These are phyloP conservation scores for Xenosphaeropsis pyriputrescens DNA, from an alignment of 2,329 filamentous ascomycete genomes.

Conservation along the genomic window DNA sequence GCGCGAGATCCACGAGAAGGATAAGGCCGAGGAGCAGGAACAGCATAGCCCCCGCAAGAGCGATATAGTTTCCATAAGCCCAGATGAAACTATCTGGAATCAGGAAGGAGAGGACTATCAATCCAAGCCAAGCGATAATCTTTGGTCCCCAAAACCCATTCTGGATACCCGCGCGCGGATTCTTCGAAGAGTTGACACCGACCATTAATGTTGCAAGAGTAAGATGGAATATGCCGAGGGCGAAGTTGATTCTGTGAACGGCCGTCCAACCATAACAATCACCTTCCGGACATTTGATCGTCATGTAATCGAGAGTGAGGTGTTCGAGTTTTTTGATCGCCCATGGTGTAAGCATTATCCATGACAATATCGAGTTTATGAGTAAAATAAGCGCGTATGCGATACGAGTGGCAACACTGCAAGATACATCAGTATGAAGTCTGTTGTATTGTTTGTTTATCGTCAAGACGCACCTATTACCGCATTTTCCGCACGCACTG, in stretches of 20 bases:
- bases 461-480: constrained; percentile 56
- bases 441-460: constrained; percentile 1
- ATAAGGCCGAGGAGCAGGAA: constrained; percentile 90
- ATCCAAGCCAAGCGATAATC: constrained; percentile 71
- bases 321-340: constrained; percentile 91
- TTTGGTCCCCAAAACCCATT: constrained; percentile 99
- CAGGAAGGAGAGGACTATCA: constrained; percentile 85
- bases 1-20: constrained; percentile 84
- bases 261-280: constrained; percentile 93
- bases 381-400: constrained; percentile 90
- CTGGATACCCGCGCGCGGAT: constrained; percentile 75
- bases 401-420: constrained; percentile 87
- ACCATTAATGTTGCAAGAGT: constrained; percentile 73
- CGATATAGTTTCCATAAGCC: constrained; percentile 89
- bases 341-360: constrained; percentile 99
- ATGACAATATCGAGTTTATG: constrained; percentile 90
- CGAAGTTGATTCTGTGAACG: constrained; percentile 95
- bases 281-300: constrained; percentile 80
- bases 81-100: constrained; percentile 93
- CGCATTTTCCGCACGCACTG: constrained; percentile 90
- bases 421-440: constrained; percentile 7
- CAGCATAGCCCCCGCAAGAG: constrained; percentile 75
- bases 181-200: constrained; percentile 75
- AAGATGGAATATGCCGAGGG: constrained; percentile 85
- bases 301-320: constrained; percentile 87